A percentile compares a stretch with the other conserved stretches of the same genome.
Conservation (phyloP, 805 yeast species). For the Sugiyamaella mastotermitis region DNA sequence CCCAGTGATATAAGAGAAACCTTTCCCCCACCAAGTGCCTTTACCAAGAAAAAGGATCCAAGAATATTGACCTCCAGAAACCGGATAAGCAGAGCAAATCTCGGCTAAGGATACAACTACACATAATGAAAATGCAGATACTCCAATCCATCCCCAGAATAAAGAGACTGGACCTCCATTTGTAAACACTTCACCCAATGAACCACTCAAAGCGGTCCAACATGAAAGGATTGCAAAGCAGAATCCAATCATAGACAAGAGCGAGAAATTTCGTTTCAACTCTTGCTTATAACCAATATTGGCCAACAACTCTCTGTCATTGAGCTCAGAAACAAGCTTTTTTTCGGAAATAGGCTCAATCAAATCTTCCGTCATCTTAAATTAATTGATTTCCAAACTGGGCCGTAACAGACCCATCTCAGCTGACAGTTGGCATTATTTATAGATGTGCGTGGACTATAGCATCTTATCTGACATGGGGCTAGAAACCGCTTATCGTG, state of each 20-base stretch:
- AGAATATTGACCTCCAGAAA: conserved; percentile 63
- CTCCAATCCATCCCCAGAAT: conserved; percentile 54
- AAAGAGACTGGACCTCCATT: conserved; percentile 59
- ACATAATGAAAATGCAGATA: conserved; percentile 46
- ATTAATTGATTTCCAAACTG: too few species aligned
- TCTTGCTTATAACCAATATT: conserved; percentile 57
- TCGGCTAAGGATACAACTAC: conserved; percentile 64
- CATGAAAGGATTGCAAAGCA: conserved; percentile 60
- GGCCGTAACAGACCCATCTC: too few species aligned
- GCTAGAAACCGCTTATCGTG: too few species aligned
- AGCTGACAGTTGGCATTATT: too few species aligned
- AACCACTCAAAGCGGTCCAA: conserved; percentile 59
- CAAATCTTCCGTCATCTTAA: too few species aligned
- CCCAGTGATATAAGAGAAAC: conserved; percentile 15
- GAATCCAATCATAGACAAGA: conserved; percentile 43
- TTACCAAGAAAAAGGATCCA: conserved; percentile 44
- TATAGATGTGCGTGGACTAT: too few species aligned
- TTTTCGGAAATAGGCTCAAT: conserved; percentile 2
- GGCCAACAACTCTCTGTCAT: conserved; percentile 16
- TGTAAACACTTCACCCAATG: conserved; percentile 53
- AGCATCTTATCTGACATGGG: too few species aligned
- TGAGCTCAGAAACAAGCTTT: conserved; percentile 2
- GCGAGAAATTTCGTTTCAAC: conserved; percentile 50
- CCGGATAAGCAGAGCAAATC: conserved; percentile 59
- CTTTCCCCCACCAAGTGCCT: conserved; percentile 15